phyloP scores from a whole-genome alignment of 345 rosid genomes.

The Gossypioides kirkii region DNA sequence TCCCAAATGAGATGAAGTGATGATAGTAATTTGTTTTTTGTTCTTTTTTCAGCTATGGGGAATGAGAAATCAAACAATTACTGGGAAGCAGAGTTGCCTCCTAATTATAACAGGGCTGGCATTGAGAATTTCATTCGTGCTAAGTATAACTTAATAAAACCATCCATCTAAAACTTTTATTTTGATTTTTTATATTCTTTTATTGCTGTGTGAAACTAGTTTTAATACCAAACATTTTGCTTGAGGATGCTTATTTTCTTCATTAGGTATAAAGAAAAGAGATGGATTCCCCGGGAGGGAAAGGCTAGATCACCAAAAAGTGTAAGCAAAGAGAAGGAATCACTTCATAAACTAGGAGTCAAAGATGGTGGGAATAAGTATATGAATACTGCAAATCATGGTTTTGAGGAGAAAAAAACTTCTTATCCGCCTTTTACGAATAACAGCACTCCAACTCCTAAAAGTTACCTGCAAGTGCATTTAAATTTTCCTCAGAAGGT shows the following conservation, averaged over 20 bases:
- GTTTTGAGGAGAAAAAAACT: conserved; percentile 26
- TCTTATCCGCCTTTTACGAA: conserved; percentile 14
- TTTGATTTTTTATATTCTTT: conserved; percentile 11
- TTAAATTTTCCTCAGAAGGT: conserved; percentile 32
- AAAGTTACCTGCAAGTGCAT: conserved; percentile 19
- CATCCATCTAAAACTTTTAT: conserved; percentile 14
- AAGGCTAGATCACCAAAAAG: conserved; percentile 30
- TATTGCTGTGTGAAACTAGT: conserved; percentile 5
- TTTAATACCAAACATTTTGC: not conserved
- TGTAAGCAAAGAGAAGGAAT: conserved; percentile 24
- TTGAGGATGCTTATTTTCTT: conserved; percentile 8
- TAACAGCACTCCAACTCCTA: conserved; percentile 17
- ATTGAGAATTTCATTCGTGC: conserved; percentile 72
- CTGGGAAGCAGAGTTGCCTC: conserved; percentile 97
- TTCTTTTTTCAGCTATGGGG: conserved; percentile 57
- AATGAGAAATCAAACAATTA: conserved; percentile 71
- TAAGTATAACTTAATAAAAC: conserved; percentile 47
- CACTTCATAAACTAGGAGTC: conserved; percentile 17
- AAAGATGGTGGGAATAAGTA: conserved; percentile 13
- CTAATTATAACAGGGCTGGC: conserved; percentile 60
- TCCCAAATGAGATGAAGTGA: conserved; percentile 1
- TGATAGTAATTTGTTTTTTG: conserved; percentile 9
- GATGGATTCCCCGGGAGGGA: conserved; percentile 55
- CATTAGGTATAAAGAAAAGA: conserved; percentile 64
- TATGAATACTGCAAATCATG: conserved; percentile 19